A percentile compares a stretch with the other conserved stretches of the same genome.
phyloP scores from a whole-genome alignment of 1,284 basidiomycete species.

The Ceratobasidium sp. region DNA sequence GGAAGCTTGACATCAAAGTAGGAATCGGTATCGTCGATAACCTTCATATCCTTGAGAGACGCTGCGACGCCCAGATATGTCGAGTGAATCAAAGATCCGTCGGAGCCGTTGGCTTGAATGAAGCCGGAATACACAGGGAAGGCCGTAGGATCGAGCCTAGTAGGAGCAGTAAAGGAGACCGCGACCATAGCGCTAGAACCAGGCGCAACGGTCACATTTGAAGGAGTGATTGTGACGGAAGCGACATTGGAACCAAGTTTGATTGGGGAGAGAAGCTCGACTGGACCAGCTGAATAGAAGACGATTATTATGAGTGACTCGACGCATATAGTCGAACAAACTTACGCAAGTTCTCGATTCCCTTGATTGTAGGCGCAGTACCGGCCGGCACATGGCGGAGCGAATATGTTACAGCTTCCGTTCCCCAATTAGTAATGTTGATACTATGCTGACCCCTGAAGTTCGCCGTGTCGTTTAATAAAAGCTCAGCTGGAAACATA shows the following conservation, averaged over 20 bases:
- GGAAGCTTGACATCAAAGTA: conserved; percentile 39
- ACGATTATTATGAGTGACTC: conserved; percentile 15
- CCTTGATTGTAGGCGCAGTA: conserved; percentile 62
- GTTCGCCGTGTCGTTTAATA: conserved; percentile 79
- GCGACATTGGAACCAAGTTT: conserved; percentile 51
- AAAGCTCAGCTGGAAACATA: conserved; percentile 71
- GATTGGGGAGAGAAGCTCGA: conserved; percentile 44
- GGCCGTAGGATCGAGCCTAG: conserved; percentile 51
- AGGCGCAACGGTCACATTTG: conserved; percentile 53
- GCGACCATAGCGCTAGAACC: conserved; percentile 51
- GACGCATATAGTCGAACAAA: conserved; percentile 1
- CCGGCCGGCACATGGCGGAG: conserved; percentile 53
- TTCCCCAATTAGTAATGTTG: conserved; percentile 53
- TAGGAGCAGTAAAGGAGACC: conserved; percentile 54
- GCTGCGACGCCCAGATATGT: conserved; percentile 56
- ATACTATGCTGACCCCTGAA: conserved; percentile 52
- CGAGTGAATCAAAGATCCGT: conserved; percentile 45
- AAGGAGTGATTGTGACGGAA: conserved; percentile 51
- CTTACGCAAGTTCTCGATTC: conserved; percentile 54
- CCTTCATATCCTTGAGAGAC: conserved; percentile 56
- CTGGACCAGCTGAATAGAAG: conserved; percentile 35
- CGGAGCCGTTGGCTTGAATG: conserved; percentile 49
- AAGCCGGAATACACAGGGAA: conserved; percentile 57
- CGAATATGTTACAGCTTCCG: conserved; percentile 52
- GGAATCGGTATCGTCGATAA: conserved; percentile 54